These are phyloP conservation scores for Pleurotus cornucopiae DNA, from an alignment of 768 basidiomycete species.

Conservation along the genomic window DNA sequence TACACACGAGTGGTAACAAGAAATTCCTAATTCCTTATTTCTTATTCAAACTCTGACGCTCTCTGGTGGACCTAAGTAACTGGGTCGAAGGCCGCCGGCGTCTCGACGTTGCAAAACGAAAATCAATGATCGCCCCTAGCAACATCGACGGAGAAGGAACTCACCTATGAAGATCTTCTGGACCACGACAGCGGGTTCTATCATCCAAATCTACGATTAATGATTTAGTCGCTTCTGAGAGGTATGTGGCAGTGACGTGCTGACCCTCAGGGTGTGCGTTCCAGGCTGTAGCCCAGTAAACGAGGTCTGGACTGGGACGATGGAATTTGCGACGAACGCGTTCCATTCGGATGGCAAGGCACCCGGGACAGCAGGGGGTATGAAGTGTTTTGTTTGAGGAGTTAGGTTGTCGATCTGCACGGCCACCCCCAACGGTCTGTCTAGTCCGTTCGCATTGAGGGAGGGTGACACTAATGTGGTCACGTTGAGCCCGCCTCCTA, in stretches of 20 bases:
- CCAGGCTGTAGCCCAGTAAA: constrained; percentile 42
- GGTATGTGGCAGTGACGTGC: constrained; percentile 1
- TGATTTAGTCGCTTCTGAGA: not conserved
- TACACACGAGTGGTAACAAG: not conserved
- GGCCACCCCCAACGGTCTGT: constrained; percentile 48
- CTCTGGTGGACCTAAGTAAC: constrained; percentile 65
- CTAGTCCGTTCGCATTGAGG: constrained; percentile 44
- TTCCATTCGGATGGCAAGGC: constrained; percentile 44
- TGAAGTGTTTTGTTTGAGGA: constrained; percentile 40
- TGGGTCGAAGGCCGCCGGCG: constrained; percentile 48
- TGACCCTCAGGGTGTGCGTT: constrained; percentile 55
- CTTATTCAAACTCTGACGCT: constrained; percentile 28
- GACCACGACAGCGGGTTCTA: constrained; percentile 56
- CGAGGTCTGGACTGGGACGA: constrained; percentile 35
- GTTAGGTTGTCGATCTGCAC: constrained; percentile 44
- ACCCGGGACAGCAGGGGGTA: constrained; percentile 42
- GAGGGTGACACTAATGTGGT: constrained; percentile 48
- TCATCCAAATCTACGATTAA: constrained; percentile 39
- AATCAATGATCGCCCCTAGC: not conserved
- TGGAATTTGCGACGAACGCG: constrained; percentile 51
- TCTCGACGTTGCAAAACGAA: constrained; percentile 28
- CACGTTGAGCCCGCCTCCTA: constrained; percentile 35
- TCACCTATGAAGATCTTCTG: constrained; percentile 60
- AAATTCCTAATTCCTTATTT: not conserved
- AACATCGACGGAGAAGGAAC: constrained; percentile 9